Percentiles rank a stretch among this genome's conserved stretches.
These are phyloP conservation scores for Metschnikowia koreensis DNA, from an alignment of 805 yeast species.

Conservation along the genomic window DNA sequence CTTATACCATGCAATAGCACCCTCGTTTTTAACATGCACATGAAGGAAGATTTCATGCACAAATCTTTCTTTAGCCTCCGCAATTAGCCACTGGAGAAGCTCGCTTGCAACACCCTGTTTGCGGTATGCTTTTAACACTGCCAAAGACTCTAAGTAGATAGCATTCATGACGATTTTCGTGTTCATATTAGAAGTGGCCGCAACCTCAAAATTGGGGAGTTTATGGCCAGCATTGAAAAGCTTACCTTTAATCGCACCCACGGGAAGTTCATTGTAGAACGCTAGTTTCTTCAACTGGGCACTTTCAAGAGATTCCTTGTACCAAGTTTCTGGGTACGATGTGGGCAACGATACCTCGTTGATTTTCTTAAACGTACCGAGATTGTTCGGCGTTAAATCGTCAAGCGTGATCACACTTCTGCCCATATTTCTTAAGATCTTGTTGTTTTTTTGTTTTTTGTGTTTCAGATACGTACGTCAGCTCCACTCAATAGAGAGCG, in stretches of 20 bases:
- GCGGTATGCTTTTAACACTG: slow-evolving; percentile 65
- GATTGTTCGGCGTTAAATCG: slow-evolving; percentile 57
- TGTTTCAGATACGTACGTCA: too few species aligned
- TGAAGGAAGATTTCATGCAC: slow-evolving; percentile 54
- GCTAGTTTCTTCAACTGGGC: slow-evolving; percentile 59
- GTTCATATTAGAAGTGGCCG: slow-evolving; percentile 20
- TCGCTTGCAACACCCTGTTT: slow-evolving; percentile 58
- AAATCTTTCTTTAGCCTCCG: slow-evolving; percentile 52
- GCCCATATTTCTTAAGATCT: slow-evolving; percentile 19
- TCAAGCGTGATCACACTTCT: slow-evolving; percentile 53
- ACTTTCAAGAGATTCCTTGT: slow-evolving; percentile 43
- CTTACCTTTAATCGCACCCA: slow-evolving; percentile 69
- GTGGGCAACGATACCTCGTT: slow-evolving; percentile 53
- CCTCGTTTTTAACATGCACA: slow-evolving; percentile 45
- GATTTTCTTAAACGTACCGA: slow-evolving; percentile 58
- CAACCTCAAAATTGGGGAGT: slow-evolving; percentile 27
- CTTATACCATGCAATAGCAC: slow-evolving; percentile 51
- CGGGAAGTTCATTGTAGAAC: slow-evolving; percentile 73
- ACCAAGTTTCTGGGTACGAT: slow-evolving; percentile 51
- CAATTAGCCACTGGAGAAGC: slow-evolving; percentile 55
- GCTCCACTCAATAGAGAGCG: too few species aligned
- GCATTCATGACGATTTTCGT: slow-evolving; percentile 44
- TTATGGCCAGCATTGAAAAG: slow-evolving; percentile 44
- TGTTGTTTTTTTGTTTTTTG: neutral
- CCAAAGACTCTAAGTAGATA: slow-evolving; percentile 64